Percentiles rank a stretch among this genome's conserved stretches.
Conservation (phyloP, 108 stramenopile species). For the Pelagomonas calceolata region DNA sequence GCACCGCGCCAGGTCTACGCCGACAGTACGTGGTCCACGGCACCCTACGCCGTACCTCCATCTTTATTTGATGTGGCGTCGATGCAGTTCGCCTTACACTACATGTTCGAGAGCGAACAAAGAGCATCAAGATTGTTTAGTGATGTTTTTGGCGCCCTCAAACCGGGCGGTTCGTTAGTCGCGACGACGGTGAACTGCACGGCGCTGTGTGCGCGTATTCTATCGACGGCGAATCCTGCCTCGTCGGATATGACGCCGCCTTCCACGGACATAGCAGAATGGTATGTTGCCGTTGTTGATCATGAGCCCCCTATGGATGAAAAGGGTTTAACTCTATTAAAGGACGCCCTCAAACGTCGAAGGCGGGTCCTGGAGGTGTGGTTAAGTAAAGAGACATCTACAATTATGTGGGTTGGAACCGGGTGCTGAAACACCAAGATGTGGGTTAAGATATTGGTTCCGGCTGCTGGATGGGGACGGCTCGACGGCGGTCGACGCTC, state of each 20-base stretch:
- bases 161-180: conserved; percentile 76
- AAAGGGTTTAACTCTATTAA: too few relatives aligned
- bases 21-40: background rate
- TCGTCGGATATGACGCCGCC: too few relatives aligned
- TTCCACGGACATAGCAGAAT: too few relatives aligned
- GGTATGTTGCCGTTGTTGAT: too few relatives aligned
- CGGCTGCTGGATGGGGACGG: background rate
- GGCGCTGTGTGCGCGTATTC: too few relatives aligned
- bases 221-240: too few relatives aligned
- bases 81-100: conserved; percentile 98
- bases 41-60: too few relatives aligned
- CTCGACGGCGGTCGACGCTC: conserved; percentile 52
- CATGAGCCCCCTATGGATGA: too few relatives aligned
- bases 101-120: conserved; percentile 79
- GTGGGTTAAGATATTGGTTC: background rate
- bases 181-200: conserved; percentile 91
- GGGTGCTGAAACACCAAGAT: too few relatives aligned
- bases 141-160: conserved; percentile 69
- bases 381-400: background rate
- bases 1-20: too few relatives aligned
- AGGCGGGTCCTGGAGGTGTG: background rate
- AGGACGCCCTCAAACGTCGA: too few relatives aligned
- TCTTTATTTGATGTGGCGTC: conserved; percentile 91
- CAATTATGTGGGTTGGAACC: too few relatives aligned
- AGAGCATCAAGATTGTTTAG: conserved; percentile 77